phyloP scores from a whole-genome alignment of 1,139 yeast genomes.

The Candida dubliniensis region DNA sequence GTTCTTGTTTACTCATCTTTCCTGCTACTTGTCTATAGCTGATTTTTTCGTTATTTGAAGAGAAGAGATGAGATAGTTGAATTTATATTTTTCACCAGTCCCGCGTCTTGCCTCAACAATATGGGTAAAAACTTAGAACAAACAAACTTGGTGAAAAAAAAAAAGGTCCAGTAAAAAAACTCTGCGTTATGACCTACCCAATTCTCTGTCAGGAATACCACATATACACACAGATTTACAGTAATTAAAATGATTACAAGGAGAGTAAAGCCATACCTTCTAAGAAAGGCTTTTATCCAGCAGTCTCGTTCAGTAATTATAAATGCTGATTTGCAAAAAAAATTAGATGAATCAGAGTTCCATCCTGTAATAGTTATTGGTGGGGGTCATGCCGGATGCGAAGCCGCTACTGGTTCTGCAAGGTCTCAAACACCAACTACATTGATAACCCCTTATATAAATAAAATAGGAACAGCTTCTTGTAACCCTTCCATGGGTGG shows the following conservation, averaged over 20 bases:
- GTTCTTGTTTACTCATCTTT: background rate
- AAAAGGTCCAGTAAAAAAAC: background rate
- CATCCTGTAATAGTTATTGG: conserved; percentile 87
- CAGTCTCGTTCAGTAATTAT: conserved; percentile 26
- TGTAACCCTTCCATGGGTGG: conserved; percentile 99
- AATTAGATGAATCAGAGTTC: conserved; percentile 31
- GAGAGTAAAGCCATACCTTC: background rate
- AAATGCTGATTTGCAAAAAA: conserved; percentile 38
- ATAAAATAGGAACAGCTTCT: conserved; percentile 88
- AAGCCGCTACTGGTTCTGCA: conserved; percentile 94
- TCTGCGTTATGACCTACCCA: background rate
- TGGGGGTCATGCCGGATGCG: conserved; percentile 99
- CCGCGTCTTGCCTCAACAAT: background rate
- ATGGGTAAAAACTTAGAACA: background rate
- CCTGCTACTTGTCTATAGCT: no score
- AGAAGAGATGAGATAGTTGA: background rate
- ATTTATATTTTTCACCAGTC: background rate
- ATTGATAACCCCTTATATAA: conserved; percentile 71
- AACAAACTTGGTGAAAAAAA: background rate
- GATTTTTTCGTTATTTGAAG: background rate
- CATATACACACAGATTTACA: background rate
- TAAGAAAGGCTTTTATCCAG: background rate
- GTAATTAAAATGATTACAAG: conserved; percentile 2
- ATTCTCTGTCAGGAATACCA: background rate
- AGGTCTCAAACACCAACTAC: conserved; percentile 74